Evolutionary conservation across 495 filamentous ascomycete genomes (phyloP).

Genomic region (Hypomontagnella submonticulosa): DNA sequence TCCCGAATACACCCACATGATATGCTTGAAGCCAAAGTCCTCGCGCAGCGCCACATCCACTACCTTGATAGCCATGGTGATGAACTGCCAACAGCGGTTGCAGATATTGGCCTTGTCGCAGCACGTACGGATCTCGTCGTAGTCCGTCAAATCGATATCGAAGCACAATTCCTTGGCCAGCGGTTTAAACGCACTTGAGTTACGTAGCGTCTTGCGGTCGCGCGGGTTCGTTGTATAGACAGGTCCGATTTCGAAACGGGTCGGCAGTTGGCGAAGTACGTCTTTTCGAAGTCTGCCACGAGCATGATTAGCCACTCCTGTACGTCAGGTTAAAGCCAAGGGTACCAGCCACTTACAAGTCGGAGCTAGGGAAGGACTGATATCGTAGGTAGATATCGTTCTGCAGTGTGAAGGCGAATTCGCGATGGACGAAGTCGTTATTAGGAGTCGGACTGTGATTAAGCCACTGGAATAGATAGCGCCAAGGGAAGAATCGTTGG

Average conservation of each 20-base stretch:
- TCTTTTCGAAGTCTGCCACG: conserved; percentile 83
- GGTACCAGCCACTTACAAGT: conserved; percentile 68
- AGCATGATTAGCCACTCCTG: conserved; percentile 22
- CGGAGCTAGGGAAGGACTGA: conserved; percentile 85
- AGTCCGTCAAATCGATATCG: conserved; percentile 99
- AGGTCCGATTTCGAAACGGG: conserved; percentile 97
- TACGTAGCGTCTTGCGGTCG: conserved; percentile 88
- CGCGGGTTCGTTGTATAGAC: conserved; percentile 93
- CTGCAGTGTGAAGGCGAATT: conserved; percentile 92
- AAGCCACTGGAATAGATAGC: conserved; percentile 96
- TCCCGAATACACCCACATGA: conserved; percentile 98
- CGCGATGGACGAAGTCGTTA: conserved; percentile 89
- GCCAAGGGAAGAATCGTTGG: conserved; percentile 94
- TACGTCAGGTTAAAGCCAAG: not conserved
- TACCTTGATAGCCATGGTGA: conserved; percentile 96
- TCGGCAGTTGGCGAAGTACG: conserved; percentile 83
- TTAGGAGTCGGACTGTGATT: conserved; percentile 90
- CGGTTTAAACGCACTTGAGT: conserved; percentile 76
- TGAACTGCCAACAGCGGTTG: conserved; percentile 93
- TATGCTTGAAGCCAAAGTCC: conserved; percentile 95
- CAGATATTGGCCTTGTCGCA: conserved; percentile 95
- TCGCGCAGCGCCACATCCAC: conserved; percentile 86
- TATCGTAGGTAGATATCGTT: conserved; percentile 93
- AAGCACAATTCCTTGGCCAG: conserved; percentile 93
- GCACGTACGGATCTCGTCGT: conserved; percentile 95